Base-by-base conservation (phyloP, 1,284 basidiomycete genomes). In the Ustilago loliicola region DNA sequence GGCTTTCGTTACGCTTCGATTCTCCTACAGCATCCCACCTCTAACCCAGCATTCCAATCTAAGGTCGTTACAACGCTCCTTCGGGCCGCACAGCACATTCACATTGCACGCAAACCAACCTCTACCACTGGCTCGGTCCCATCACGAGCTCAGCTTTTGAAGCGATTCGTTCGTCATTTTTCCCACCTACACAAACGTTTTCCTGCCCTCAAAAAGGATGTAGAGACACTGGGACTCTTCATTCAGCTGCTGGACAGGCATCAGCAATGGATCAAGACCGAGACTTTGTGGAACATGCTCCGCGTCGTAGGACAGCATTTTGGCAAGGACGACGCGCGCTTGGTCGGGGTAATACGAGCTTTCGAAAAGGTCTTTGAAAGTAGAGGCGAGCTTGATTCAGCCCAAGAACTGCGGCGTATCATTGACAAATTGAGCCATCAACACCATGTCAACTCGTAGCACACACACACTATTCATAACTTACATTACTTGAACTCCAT, bases 261-360 rank as follows among this genome's bases (percentile, higher is more conserved):
- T 21, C 48, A 59, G 55, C 45, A 21, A 30, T 72, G 68, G 66
- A 63, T 72, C 7, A 45, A 58, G 11, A 60, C 66, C 11, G 8
- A n/a, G 17, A 65, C 60, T 30, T 47, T 77, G 19, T 77, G 74
- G 74, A 68, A 32, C 21, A 72, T 77, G 74, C 23, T 77, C 4
- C 27, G 60, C 1, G 13, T 72, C 19, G 54, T 72, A 1, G 57
- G 40, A 3, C 25, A 11, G 15, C 66, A 69, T 65, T 72, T 77
- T 27, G 47, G 30, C 9, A 23, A 34, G 6, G 7, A 50, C 1
- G 66, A 77, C 32, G 10, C 2, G 2, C 15, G 69, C 17, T 25
- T 67, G 52, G 52, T 57, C 0, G 30, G 47, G 8, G 60, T 77
- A 11, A 21, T 77, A 0, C n/a, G 61, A 21, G 74, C 66, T 6